Conservation (phyloP, 805 yeast species). For the Myxozyma neotropica region DNA sequence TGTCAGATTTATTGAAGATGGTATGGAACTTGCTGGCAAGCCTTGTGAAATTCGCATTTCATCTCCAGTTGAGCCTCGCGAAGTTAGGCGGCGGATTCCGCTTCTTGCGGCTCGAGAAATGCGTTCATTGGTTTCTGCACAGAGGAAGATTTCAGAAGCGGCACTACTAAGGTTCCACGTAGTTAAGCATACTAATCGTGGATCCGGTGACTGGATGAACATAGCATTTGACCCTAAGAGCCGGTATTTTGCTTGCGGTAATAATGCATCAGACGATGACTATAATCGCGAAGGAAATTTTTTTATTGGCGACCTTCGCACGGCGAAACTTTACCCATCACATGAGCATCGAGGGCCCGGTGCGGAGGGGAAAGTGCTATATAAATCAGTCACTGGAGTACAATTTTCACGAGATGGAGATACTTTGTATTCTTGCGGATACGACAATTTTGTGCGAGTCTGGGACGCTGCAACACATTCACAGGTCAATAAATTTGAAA, state of each 20-base stretch:
- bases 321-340: neutral
- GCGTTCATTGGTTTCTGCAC: neutral
- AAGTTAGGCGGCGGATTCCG: neutral
- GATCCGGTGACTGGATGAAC: slow-evolving; percentile 13
- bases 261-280: slow-evolving; percentile 4
- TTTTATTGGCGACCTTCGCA: neutral
- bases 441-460: slow-evolving; percentile 2
- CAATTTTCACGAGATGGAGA: neutral
- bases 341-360: neutral
- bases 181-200: neutral
- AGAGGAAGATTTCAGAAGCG: neutral
- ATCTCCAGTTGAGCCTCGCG: neutral
- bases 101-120: neutral
- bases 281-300: slow-evolving; percentile 16
- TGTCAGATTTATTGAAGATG: slow-evolving; percentile 7
- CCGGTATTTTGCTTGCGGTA: slow-evolving; percentile 7
- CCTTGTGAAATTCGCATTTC: neutral
- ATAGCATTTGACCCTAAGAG: slow-evolving; percentile 6
- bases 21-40: neutral
- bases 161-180: neutral
- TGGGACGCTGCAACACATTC: neutral
- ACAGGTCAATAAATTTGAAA: neutral
- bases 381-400: slow-evolving; percentile 3
- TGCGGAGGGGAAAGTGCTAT: neutral
- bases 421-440: slow-evolving; percentile 7